Evolutionary conservation across 352 stramenopile species (phyloP).

Genomic region (Albugo candida): DNA sequence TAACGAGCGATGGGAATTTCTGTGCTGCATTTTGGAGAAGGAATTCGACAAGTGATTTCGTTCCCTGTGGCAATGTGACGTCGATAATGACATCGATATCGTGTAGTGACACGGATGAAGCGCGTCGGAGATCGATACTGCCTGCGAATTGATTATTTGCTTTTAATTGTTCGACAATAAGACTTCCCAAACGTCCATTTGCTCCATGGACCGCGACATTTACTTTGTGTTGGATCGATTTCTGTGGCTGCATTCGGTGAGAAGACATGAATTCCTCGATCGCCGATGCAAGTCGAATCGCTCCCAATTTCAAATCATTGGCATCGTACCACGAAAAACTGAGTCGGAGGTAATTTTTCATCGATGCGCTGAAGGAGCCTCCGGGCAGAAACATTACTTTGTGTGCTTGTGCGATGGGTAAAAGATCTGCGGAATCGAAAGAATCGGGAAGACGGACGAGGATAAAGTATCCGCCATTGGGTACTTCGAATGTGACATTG

Average conservation of each 20-base stretch:
- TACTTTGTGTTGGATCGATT: constrained; percentile 16
- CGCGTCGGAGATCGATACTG: constrained; percentile 38
- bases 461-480: constrained; percentile 69
- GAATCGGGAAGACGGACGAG: constrained; percentile 39
- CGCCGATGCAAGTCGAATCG: constrained; percentile 24
- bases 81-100: constrained; percentile 58
- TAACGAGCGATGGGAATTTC: constrained; percentile 41
- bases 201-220: constrained; percentile 53
- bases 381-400: constrained; percentile 67
- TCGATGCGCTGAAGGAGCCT: constrained; percentile 43
- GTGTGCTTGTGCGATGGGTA: constrained; percentile 18
- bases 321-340: constrained; percentile 70
- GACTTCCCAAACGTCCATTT: constrained; percentile 36
- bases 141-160: constrained; percentile 26
- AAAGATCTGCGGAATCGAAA: constrained; percentile 25
- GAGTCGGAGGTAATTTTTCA: constrained; percentile 77
- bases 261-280: constrained; percentile 32
- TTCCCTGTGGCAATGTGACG: constrained; percentile 53
- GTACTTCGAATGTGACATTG: constrained; percentile 28
- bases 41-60: constrained; percentile 32
- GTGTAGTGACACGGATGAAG: constrained; percentile 14
- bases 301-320: constrained; percentile 44
- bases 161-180: constrained; percentile 41
- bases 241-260: too few species aligned
- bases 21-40: constrained; percentile 37